Evolutionary conservation across 208 protist genomes (phyloP).

Genomic region (Ichthyophonus hoferi): DNA sequence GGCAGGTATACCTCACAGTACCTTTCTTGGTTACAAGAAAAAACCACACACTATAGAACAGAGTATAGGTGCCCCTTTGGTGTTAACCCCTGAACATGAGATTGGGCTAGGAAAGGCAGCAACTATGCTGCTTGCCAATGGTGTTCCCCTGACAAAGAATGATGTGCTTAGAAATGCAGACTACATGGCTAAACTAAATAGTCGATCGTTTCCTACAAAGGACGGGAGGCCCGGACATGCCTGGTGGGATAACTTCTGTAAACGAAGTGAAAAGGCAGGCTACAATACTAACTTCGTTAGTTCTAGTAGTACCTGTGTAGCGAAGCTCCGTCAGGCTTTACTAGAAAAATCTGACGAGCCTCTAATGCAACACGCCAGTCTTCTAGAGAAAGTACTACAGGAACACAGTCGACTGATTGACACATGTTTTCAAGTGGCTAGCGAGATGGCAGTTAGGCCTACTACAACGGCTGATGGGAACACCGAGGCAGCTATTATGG

Average conservation of each 20-base stretch:
- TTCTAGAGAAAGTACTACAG: not conserved
- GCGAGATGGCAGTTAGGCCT: no score
- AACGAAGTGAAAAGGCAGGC: not conserved
- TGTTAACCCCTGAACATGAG: not conserved
- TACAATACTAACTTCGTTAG: not conserved
- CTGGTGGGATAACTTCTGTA: not conserved
- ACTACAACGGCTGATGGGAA: no score
- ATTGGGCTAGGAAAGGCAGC: not conserved
- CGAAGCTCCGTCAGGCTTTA: not conserved
- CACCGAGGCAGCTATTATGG: no score
- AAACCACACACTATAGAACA: not conserved
- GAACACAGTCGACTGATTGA: no score
- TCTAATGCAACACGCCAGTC: not conserved
- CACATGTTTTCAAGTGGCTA: no score
- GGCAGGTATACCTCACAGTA: not conserved
- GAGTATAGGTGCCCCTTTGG: not conserved
- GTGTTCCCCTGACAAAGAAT: not conserved
- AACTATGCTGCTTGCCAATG: not conserved
- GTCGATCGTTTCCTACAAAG: not conserved
- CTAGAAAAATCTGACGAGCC: not conserved
- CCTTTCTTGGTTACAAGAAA: not conserved
- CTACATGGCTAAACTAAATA: not conserved
- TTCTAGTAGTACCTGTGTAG: not conserved
- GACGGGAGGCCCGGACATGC: not conserved
- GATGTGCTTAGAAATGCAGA: not conserved